phyloP scores from a whole-genome alignment of 2,329 filamentous ascomycete species.

The Thielaviopsis euricoi region DNA sequence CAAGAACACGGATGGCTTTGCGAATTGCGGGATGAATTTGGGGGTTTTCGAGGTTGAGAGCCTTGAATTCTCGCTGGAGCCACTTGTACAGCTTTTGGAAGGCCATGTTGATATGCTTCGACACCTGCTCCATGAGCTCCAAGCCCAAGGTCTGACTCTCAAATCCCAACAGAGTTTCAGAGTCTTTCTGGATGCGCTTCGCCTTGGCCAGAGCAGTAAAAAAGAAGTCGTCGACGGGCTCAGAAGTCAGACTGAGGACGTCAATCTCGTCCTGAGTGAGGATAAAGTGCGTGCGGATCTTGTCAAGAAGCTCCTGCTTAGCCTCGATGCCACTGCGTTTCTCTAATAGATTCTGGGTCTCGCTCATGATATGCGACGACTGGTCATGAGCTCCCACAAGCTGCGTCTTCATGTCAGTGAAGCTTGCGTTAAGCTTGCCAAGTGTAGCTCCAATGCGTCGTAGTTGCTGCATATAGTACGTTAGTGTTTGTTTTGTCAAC shows the following conservation, averaged over 20 bases:
- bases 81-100: constrained; percentile 95
- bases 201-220: constrained; percentile 62
- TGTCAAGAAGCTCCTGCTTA: constrained; percentile 61
- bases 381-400: constrained; percentile 60
- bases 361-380: constrained; percentile 57
- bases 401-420: constrained; percentile 63
- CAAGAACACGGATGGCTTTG: constrained; percentile 67
- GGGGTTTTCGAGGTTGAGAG: constrained; percentile 81
- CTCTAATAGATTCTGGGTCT: constrained; percentile 55
- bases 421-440: constrained; percentile 60
- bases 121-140: constrained; percentile 82
- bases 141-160: constrained; percentile 78
- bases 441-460: constrained; percentile 68
- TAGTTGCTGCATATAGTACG: constrained; percentile 47
- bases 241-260: constrained; percentile 58
- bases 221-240: constrained; percentile 73
- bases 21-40: constrained; percentile 78
- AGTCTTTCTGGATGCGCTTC: constrained; percentile 78
- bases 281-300: constrained; percentile 70
- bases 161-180: constrained; percentile 73
- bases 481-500: background rate
- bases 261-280: constrained; percentile 66
- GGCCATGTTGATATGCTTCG: constrained; percentile 69
- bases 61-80: constrained; percentile 87
- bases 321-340: constrained; percentile 60